Base-by-base conservation (phyloP, 495 filamentous ascomycete species). In the Parathielavia hyrcaniae region DNA sequence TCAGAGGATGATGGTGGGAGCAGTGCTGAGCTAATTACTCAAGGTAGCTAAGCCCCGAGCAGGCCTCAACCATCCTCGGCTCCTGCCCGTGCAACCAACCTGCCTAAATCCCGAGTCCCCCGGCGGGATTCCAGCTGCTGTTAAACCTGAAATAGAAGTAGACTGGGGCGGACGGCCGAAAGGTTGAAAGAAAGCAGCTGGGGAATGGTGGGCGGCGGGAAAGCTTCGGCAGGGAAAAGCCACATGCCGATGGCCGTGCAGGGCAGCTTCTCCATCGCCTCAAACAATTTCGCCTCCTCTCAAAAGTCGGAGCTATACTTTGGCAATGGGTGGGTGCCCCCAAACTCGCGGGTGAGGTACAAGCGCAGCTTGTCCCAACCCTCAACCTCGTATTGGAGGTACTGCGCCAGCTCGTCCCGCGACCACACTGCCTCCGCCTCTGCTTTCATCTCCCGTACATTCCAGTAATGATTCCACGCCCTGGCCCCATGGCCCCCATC, bases 111-210 rank as follows among this genome's bases (percentile, higher is more conserved):
- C n/a, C n/a, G n/a, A n/a, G n/a, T 47, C 45, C 20, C 45, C 12
- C 23, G 45, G 45, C 22, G 23, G 14, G 45, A 47, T 47, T 30
- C 22, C 13, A 30, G 45, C 22, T 30, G 12, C 22, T 16, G 45
- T 47, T 30, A 47, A 47, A 47, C 22, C 45, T 50, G 8, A 35
- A 50, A 50, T 19, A 50, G 47, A 35, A 50, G 22, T 19, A 50
- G 47, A 50, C 47, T 26, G 16, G 47, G 47, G 47, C 47, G 47
- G 47, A 50, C 14, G 47, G 47, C 47, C 47, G 47, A 50, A 50
- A 50, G 22, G 30, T 50, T 14, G 47, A 34, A 19, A 35, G 22
- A 26, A n/a, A 17, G 14, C 26, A 34, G 16, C 30, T 34, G 47
- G 26, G 47, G 16, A 17, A n/a, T 35, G 47, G 14, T 26, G 16